Conservation (phyloP, 257 asterid species). For the Parsonsia alboflavescens region DNA sequence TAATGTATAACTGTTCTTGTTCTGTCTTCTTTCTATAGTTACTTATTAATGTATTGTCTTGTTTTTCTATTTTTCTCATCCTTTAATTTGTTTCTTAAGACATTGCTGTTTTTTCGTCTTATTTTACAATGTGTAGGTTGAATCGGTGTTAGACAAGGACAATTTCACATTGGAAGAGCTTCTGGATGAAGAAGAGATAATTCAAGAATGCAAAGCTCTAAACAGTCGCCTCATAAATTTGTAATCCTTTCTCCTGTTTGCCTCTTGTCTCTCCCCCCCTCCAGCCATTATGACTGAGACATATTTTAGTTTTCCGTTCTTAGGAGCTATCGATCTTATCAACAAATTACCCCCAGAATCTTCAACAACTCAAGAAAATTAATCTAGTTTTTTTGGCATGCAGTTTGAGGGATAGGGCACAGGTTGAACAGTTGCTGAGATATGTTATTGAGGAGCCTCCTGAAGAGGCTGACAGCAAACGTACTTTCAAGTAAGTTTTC, state of each 20-base stretch:
- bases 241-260: slow-evolving; percentile 30
- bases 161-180: slow-evolving; percentile 88
- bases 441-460: slow-evolving; percentile 82
- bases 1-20: neutral
- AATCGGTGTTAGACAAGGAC: slow-evolving; percentile 89
- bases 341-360: slow-evolving; percentile 1
- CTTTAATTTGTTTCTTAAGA: neutral
- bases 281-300: too few species aligned
- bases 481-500: slow-evolving; percentile 72
- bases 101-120: neutral
- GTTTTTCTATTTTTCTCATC: neutral
- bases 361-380: neutral
- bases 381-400: neutral
- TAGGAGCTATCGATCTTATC: neutral
- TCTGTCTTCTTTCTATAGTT: neutral
- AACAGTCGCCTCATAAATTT: slow-evolving; percentile 96
- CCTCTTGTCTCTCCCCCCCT: neutral
- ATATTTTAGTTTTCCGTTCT: neutral
- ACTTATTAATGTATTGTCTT: neutral
- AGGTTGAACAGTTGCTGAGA: slow-evolving; percentile 79
- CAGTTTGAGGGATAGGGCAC: slow-evolving; percentile 92
- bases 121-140: slow-evolving; percentile 49
- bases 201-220: slow-evolving; percentile 98
- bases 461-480: slow-evolving; percentile 84
- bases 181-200: slow-evolving; percentile 96